Evolutionary conservation across 1,284 basidiomycete species (phyloP).

Genomic region (Ceratorhiza oryzae-sativae): DNA sequence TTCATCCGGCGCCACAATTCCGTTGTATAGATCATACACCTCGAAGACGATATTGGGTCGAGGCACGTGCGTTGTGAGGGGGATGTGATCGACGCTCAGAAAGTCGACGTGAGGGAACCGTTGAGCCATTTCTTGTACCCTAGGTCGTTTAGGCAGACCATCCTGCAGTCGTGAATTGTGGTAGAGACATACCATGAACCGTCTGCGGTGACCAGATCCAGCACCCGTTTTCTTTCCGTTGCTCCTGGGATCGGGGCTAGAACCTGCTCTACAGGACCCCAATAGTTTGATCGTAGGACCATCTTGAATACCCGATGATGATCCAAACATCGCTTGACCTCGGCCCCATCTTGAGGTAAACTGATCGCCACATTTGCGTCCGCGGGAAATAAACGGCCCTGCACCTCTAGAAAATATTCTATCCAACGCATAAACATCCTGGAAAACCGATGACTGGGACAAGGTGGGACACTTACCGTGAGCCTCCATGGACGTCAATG

Average conservation of each 20-base stretch:
- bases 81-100: neutral
- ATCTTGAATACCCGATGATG: neutral
- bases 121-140: conserved; percentile 9
- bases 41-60: conserved; percentile 2
- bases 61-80: neutral
- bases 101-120: conserved; percentile 1
- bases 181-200: neutral
- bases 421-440: neutral
- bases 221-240: neutral
- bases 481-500: conserved; percentile 2
- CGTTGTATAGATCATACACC: conserved; percentile 3
- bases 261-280: neutral
- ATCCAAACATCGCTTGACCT: neutral
- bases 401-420: neutral
- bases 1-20: neutral
- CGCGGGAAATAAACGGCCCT: neutral
- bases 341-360: neutral
- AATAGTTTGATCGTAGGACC: neutral
- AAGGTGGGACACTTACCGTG: neutral
- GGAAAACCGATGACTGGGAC: no score
- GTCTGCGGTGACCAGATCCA: neutral
- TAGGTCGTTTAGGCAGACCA: neutral
- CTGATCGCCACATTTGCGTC: neutral
- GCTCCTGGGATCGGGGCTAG: neutral
- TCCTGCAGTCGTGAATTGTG: no score